Percentiles rank a stretch among this genome's conserved stretches.
These are phyloP conservation scores for Sclerotinia subarctica DNA, from an alignment of 2,329 filamentous ascomycete species.

Conservation along the genomic window DNA sequence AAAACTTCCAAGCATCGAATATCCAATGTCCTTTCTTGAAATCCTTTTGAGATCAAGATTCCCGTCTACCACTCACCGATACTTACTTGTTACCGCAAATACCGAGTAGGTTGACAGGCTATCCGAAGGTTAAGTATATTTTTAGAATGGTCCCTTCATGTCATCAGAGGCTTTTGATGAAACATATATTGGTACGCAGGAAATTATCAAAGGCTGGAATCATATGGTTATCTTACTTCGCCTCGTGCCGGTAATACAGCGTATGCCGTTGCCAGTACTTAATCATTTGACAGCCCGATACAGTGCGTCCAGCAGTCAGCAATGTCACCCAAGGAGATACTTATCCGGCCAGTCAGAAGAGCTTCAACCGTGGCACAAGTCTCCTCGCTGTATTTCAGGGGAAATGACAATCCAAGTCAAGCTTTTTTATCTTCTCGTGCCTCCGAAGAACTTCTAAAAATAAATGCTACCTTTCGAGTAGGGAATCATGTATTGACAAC, in stretches of 20 bases:
- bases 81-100: not conserved
- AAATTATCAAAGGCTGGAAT: constrained; percentile 2
- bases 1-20: constrained; percentile 12
- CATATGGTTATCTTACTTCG: constrained; percentile 1
- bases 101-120: not conserved
- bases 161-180: constrained; percentile 11
- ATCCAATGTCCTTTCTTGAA: not conserved
- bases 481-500: not conserved
- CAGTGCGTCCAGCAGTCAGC: not conserved
- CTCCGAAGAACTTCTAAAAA: constrained; percentile 7
- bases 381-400: not conserved
- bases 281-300: not conserved
- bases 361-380: not conserved
- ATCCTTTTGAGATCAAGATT: constrained; percentile 7
- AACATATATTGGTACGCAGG: constrained; percentile 6
- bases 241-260: constrained; percentile 1
- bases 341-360: not conserved
- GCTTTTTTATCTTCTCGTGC: constrained; percentile 8
- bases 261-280: not conserved
- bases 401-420: constrained; percentile 6
- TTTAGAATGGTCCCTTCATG: constrained; percentile 1
- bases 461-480: not conserved
- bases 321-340: not conserved
- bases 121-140: not conserved
- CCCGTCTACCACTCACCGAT: not conserved